A percentile compares a stretch with the other conserved stretches of the same genome.
phyloP scores from a whole-genome alignment of 352 stramenopile species.

The Pythium grandisporangium region DNA sequence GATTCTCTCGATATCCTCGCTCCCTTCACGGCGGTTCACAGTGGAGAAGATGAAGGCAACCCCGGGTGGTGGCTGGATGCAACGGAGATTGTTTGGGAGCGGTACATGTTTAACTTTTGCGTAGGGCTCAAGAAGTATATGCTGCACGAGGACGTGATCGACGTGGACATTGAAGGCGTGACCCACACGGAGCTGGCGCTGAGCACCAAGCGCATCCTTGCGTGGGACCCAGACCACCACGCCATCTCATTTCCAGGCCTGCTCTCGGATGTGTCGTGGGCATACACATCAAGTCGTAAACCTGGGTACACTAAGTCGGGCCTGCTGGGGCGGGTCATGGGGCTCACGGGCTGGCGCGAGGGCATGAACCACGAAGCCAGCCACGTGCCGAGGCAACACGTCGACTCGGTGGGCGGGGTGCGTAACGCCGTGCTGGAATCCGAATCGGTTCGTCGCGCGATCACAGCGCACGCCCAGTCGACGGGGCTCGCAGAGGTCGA shows the following conservation, averaged over 20 bases:
- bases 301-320: constrained; percentile 82
- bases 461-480: constrained; percentile 21
- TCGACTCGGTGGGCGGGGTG: constrained; percentile 50
- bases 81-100: constrained; percentile 71
- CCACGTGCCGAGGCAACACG: constrained; percentile 63
- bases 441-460: constrained; percentile 38
- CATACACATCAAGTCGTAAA: constrained; percentile 83
- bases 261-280: constrained; percentile 82
- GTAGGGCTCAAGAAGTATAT: constrained; percentile 79
- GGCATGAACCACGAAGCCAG: constrained; percentile 82
- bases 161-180: constrained; percentile 71
- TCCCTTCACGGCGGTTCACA: constrained; percentile 12
- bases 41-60: constrained; percentile 8
- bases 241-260: constrained; percentile 80
- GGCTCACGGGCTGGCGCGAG: constrained; percentile 79
- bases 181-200: constrained; percentile 77
- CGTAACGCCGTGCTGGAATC: constrained; percentile 69
- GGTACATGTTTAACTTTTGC: constrained; percentile 82
- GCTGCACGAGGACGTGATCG: constrained; percentile 75
- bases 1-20: constrained; percentile 31
- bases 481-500: constrained; percentile 28
- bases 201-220: constrained; percentile 69
- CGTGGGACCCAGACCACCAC: constrained; percentile 85
- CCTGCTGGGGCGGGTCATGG: constrained; percentile 77
- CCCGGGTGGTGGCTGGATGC: constrained; percentile 75